These are phyloP conservation scores for Zygotorulaspora sp. DNA, from an alignment of 805 yeast species.

Conservation along the genomic window DNA sequence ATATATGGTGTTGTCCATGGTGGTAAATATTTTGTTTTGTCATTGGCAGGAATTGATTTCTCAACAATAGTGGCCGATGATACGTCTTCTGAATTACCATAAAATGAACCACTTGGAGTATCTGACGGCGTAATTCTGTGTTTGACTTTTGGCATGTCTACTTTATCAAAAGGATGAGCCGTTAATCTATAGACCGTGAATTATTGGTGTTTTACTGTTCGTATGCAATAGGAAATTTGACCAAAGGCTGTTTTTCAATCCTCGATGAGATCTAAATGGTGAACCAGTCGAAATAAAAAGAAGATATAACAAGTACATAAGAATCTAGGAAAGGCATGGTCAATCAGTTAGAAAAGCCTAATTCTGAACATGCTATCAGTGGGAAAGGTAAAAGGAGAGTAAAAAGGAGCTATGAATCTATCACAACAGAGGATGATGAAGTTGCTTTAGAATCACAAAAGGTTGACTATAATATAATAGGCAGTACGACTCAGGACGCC, in stretches of 20 bases:
- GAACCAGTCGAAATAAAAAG: neutral
- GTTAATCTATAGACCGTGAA: no score
- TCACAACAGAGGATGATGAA: slow-evolving; percentile 17
- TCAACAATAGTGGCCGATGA: slow-evolving; percentile 1
- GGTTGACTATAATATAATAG: neutral
- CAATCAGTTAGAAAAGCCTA: no score
- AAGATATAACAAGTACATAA: neutral
- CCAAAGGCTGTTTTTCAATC: neutral
- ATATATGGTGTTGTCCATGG: slow-evolving; percentile 89
- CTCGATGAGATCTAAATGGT: neutral
- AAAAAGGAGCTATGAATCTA: slow-evolving; percentile 19
- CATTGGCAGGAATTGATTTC: neutral
- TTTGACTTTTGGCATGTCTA: slow-evolving; percentile 3
- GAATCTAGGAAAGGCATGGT: no score
- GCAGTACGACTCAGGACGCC: slow-evolving; percentile 1
- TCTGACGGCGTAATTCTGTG: slow-evolving; percentile 5
- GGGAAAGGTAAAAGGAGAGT: slow-evolving; percentile 26
- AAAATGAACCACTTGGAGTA: slow-evolving; percentile 3
- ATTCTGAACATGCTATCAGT: slow-evolving; percentile 5
- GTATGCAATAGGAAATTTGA: no score
- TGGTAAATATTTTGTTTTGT: slow-evolving; percentile 46
- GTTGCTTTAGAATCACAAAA: neutral
- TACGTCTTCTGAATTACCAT: slow-evolving; percentile 3
- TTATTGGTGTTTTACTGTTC: no score
- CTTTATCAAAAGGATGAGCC: no score